Base-by-base conservation (phyloP, 441 rosid genomes). In the Aquilaria agallochum region DNA sequence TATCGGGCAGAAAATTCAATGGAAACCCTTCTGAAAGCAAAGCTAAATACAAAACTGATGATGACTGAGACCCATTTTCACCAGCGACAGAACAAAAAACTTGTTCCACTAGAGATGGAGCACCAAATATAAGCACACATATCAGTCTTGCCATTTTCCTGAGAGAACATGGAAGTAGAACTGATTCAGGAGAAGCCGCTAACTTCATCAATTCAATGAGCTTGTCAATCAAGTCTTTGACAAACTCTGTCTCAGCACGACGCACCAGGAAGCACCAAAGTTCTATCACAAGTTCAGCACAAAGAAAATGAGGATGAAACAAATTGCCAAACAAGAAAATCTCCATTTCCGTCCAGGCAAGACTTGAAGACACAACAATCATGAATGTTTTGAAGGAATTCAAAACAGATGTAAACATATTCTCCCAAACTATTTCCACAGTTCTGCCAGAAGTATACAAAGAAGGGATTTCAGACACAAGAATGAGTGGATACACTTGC, bases 1-100 rank as follows among this genome's bases (percentile, higher is more conserved):
- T 73, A 56, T 76, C 84, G 6, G 92, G 77, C 40, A 93, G 75
- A 63, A 73, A 71, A 71, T 78, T 74, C 62, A 90, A 60, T 6
- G 98, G 86, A 74, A 94, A 87, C 40, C 94, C 95, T 68, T 94
- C 97, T 73, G 74, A 59, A 9, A 93, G 79, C 77, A 93, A 74
- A 64, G 90, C 85, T 64, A 78, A 64, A 66, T 53, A 76, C 68
- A 80, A 69, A 67, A 75, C 67, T 52, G 84, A 73, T 58, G 90
- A 76, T 49, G 65, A 46, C 50, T 80, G 83, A 66, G 79, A 74
- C 59, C 56, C 66, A 31, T 65, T 77, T 52, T 75, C 89, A 58
- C 69, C 66, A 11, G 68, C 65, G 51, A 80, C 60, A 63, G 62
- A 74, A 67, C 53, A 64, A 73, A 79, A 84, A 66, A 85, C 84